Conservation (phyloP, 2,329 filamentous ascomycete genomes). For the Beauveria sp. region DNA sequence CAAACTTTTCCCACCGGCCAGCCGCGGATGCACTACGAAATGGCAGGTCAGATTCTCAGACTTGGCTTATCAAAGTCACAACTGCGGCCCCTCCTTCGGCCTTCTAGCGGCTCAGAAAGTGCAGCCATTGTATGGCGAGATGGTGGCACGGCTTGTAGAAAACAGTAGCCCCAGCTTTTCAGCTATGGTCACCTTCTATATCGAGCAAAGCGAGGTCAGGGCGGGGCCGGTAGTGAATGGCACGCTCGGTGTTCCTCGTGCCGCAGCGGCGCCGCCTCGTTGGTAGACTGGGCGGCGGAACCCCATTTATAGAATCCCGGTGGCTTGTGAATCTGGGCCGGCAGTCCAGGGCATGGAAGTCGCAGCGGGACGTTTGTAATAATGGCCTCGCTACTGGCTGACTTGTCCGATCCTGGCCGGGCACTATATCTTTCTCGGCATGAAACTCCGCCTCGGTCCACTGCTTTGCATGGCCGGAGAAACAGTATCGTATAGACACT, state of each 20-base stretch:
- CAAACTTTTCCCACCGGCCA: not conserved
- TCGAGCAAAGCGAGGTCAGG: not conserved
- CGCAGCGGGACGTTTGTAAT: not conserved
- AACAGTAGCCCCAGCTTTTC: not conserved
- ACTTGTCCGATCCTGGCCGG: not conserved
- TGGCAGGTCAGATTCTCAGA: not conserved
- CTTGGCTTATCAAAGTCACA: not conserved
- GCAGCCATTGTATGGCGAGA: not conserved
- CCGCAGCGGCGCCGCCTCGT: not conserved
- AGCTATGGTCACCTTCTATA: not conserved
- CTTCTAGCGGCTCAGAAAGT: not conserved
- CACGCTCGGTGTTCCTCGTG: not conserved
- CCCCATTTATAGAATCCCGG: not conserved
- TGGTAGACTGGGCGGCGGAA: not conserved
- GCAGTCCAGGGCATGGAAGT: not conserved
- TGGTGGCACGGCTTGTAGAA: not conserved
- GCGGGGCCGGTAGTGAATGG: not conserved
- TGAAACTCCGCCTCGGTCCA: not conserved
- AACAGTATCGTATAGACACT: not conserved
- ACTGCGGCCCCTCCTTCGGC: not conserved
- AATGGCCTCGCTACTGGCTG: not conserved
- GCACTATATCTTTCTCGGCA: not conserved
- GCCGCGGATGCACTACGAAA: not conserved
- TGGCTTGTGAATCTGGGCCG: not conserved
- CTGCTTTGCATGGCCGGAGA: not conserved